phyloP scores from a whole-genome alignment of 306 rosid species.

The Quercus gilva region DNA sequence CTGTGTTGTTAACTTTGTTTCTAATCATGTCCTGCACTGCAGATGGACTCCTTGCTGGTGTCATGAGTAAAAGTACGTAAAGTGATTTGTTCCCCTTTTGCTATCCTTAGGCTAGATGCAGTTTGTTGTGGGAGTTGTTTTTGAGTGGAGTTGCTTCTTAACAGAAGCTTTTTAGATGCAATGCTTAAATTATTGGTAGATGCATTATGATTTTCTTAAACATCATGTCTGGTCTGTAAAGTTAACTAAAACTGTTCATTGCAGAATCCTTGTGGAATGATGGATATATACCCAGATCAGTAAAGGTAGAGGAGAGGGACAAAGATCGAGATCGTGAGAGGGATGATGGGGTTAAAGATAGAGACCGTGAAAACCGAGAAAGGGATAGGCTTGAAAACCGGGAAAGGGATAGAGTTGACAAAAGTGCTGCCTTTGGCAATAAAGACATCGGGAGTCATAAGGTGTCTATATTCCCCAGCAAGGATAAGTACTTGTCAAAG shows the following conservation, averaged over 20 bases:
- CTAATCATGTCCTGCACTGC: conserved; percentile 55
- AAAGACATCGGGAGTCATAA: conserved; percentile 73
- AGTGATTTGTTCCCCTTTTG: conserved; percentile 27
- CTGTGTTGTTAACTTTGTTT: conserved; percentile 17
- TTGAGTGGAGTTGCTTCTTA: conserved; percentile 2
- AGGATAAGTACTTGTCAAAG: conserved; percentile 85
- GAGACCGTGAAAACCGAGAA: conserved; percentile 79
- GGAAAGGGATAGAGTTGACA: conserved; percentile 71
- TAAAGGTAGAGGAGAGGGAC: conserved; percentile 78
- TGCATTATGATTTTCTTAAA: conserved; percentile 11
- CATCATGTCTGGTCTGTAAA: conserved; percentile 17
- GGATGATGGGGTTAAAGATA: conserved; percentile 71
- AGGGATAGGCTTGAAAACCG: conserved; percentile 66
- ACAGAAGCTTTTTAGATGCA: not conserved
- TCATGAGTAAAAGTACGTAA: conserved; percentile 92
- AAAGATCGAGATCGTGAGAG: conserved; percentile 61
- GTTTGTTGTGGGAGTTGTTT: conserved; percentile 21
- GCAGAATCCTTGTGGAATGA: conserved; percentile 83
- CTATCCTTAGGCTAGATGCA: conserved; percentile 12
- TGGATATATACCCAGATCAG: conserved; percentile 59
- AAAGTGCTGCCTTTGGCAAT: conserved; percentile 38
- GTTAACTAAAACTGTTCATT: conserved; percentile 26
- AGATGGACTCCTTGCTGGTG: conserved; percentile 98
- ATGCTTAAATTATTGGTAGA: conserved; percentile 1
- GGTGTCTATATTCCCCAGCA: conserved; percentile 71